Base-by-base conservation (phyloP, 306 rosid genomes). In the Pyrus bretschneideri region DNA sequence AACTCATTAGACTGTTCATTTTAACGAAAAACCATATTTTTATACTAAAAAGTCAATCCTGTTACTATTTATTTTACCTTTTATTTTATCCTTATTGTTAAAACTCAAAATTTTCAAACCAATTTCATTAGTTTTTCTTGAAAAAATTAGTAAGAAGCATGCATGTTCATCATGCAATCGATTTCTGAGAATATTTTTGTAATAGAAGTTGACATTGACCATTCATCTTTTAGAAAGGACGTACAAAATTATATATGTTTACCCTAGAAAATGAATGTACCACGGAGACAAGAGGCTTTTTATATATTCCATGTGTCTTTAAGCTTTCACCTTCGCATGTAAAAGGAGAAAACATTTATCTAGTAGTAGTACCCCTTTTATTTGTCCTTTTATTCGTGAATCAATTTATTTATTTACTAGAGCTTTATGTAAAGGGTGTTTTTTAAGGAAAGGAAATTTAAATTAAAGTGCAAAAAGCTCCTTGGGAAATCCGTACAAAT, bases 51-150 rank as follows among this genome's bases (percentile, higher is more conserved):
- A 31, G 5, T 31, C 5, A 31, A 4, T 31, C 5, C 5, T 31
- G 1, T 0, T 31, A 31, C 33, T 31, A 4, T 31, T 31, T 1
- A 31, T 1, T 31, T 31, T 4, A 4, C 5, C 0, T 0, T 30
- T 30, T 30, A 30, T 31, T 31, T 31, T 31, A 4, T 4, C 33
- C 1, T 31, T 4, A 4, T 31, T 0, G 0, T 31, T 31, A 31
- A 31, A 31, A 31, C 33, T 31, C 33, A 31, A 31, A 31, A 0
- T 31, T 31, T 31, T 31, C 5, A 31, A 4, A 1, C 1, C 0
- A 0, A 0, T 31, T 31, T 31, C 1, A 4, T 31, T 31, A 31
- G 0, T 4, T 31, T 31, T 31, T 1, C 1, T 25, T 25, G 2
- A 25, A 25, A 25, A 42, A 9, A 42, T 2, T 42, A 42, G 3